Evolutionary conservation across 352 stramenopile species (phyloP).

Genomic region (Phytophthora hybrid): DNA sequence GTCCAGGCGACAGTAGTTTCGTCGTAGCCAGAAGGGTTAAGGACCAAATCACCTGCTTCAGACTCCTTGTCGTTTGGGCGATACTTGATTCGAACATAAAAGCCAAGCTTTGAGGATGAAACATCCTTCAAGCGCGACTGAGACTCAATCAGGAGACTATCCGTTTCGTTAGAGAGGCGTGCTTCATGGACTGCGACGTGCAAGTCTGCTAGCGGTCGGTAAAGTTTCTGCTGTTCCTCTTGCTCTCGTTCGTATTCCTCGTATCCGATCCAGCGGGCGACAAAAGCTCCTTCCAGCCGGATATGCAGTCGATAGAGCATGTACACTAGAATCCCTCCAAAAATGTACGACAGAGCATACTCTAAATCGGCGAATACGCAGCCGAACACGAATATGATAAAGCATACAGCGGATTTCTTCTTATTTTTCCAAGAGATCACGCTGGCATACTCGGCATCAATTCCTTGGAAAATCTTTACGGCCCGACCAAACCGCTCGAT

Average conservation of each 20-base stretch:
- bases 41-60: slow-evolving; percentile 58
- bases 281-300: slow-evolving; percentile 70
- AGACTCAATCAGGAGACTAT: slow-evolving; percentile 66
- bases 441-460: slow-evolving; percentile 78
- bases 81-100: slow-evolving; percentile 84
- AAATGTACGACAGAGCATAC: slow-evolving; percentile 75
- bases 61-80: slow-evolving; percentile 78
- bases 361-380: slow-evolving; percentile 82
- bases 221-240: slow-evolving; percentile 75
- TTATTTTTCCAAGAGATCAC: slow-evolving; percentile 91
- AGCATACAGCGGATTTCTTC: slow-evolving; percentile 74
- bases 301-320: slow-evolving; percentile 83
- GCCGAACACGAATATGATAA: slow-evolving; percentile 65
- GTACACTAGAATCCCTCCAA: slow-evolving; percentile 68
- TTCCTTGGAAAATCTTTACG: slow-evolving; percentile 73
- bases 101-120: slow-evolving; percentile 64
- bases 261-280: slow-evolving; percentile 81
- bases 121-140: slow-evolving; percentile 72
- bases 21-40: slow-evolving; percentile 72
- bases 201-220: slow-evolving; percentile 77
- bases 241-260: slow-evolving; percentile 79
- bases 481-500: slow-evolving; percentile 79
- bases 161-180: slow-evolving; percentile 55
- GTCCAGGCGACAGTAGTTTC: slow-evolving; percentile 81
- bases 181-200: slow-evolving; percentile 82